Conservation (phyloP, 1,284 basidiomycete species). For the Mycosarcoma mackinlayi region DNA sequence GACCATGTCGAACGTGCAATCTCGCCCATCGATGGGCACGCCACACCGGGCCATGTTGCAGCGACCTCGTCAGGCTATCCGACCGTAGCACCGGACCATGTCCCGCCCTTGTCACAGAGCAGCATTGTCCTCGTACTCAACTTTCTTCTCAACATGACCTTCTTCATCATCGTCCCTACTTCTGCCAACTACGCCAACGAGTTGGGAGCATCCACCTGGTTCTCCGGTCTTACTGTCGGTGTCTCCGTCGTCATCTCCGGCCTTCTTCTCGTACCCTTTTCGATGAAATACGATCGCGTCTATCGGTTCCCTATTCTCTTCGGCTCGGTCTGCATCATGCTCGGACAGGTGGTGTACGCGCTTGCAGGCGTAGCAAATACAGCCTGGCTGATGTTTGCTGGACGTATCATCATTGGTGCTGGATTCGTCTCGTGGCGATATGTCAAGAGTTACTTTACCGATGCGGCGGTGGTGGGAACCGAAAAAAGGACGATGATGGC, state of each 20-base stretch:
- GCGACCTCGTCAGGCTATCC: neutral
- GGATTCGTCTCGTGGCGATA: slow-evolving; percentile 51
- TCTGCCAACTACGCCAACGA: slow-evolving; percentile 42
- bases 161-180: slow-evolving; percentile 56
- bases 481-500: slow-evolving; percentile 45
- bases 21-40: neutral
- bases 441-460: slow-evolving; percentile 50
- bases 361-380: slow-evolving; percentile 38
- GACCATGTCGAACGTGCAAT: slow-evolving; percentile 8
- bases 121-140: slow-evolving; percentile 41
- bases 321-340: slow-evolving; percentile 35
- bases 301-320: slow-evolving; percentile 45
- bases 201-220: slow-evolving; percentile 50
- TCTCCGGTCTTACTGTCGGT: slow-evolving; percentile 50
- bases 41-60: neutral
- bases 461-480: slow-evolving; percentile 40
- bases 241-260: slow-evolving; percentile 39
- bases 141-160: slow-evolving; percentile 51
- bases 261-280: slow-evolving; percentile 43
- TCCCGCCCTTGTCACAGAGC: slow-evolving; percentile 34
- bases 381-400: slow-evolving; percentile 48
- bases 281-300: slow-evolving; percentile 23
- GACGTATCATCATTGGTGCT: slow-evolving; percentile 36
- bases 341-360: slow-evolving; percentile 45
- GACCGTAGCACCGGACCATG: slow-evolving; percentile 20